Conservation (phyloP, 352 stramenopile genomes). For the Globisporangium heterothallicum region DNA sequence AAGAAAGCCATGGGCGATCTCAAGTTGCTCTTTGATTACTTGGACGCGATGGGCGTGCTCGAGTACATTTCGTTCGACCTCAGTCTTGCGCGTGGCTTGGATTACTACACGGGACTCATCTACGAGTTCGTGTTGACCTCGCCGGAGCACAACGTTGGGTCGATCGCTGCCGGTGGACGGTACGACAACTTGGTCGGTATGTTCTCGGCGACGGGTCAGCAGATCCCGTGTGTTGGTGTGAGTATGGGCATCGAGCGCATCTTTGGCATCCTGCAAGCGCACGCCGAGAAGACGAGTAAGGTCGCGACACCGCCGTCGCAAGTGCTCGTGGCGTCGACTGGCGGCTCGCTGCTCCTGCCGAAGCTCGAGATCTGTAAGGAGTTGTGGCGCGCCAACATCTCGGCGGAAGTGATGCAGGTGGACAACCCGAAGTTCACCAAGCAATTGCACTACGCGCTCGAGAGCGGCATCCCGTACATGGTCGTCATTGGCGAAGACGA, state of each 20-base stretch:
- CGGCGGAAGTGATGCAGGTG: conserved; percentile 93
- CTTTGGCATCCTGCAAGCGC: conserved; percentile 96
- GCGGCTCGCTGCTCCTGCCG: conserved; percentile 48
- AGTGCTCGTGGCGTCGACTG: conserved; percentile 94
- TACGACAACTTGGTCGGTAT: conserved; percentile 99
- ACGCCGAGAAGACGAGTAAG: conserved; percentile 64
- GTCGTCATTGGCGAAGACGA: conserved; percentile 97
- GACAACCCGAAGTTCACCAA: conserved; percentile 98
- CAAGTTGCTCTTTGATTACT: conserved; percentile 94
- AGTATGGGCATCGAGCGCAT: conserved; percentile 98
- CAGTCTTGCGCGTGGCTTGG: conserved; percentile 94
- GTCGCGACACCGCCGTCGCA: conserved; percentile 50
- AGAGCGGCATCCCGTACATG: conserved; percentile 95
- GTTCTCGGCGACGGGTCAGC: conserved; percentile 92
- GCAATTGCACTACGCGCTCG: conserved; percentile 94
- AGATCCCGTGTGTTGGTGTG: conserved; percentile 97
- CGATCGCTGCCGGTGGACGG: conserved; percentile 95
- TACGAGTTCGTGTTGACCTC: conserved; percentile 97
- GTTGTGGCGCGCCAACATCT: conserved; percentile 89
- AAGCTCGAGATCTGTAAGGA: conserved; percentile 77
- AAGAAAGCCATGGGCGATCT: conserved; percentile 90
- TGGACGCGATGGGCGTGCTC: conserved; percentile 96
- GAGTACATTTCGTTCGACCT: conserved; percentile 95
- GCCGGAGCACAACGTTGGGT: conserved; percentile 90
- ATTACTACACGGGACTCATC: conserved; percentile 99